Evolutionary conservation across 2,329 filamentous ascomycete species (phyloP), one percentile per base, ranked within the genome.

Genomic region (Leptographium radiaticola): DNA sequence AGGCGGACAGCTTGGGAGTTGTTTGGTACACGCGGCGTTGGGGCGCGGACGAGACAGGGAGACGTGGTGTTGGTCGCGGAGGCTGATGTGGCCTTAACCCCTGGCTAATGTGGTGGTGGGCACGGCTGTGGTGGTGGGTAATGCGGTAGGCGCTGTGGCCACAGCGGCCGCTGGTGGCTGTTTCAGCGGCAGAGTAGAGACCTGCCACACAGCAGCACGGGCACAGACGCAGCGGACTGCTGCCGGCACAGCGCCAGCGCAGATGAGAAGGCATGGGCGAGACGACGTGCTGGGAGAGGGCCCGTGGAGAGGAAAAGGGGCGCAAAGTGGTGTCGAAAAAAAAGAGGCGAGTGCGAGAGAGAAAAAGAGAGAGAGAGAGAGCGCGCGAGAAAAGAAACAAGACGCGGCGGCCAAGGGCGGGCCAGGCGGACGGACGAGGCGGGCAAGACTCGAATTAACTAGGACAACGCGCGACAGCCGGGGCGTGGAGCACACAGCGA

Each of bases 31-130:
- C 61, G 55, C 61, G 62, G 30, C 59, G 53, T n/a, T 59, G 58
- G 10, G 52, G 54, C 6, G 15, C 47, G 11, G 49, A 11, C 12
- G 34, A 9, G 33, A 12, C 31, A 31, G 16, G 31, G 16, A 36
- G 11, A 25, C 33, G 40, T 15, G 48, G 15, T 31, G 45, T 12
- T 12, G 25, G 25, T 31, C 3, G 58, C 55, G 62, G 63, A 59
- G 61, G 64, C 58, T 62, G 64, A 67, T 59, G 64, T 68, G 66
- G 62, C 65, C 63, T 65, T 53, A 63, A 48, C 58, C 57, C 60
- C 54, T 59, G 54, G 52, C 56, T 48, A 52, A 62, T 59, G 59
- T 60, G 58, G 50, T 51, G 55, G 36, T 62, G 48, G 8, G 58
- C 30, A 8, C 48, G 51, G 31, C 46, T 33, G 33, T 51, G 48